These are phyloP conservation scores for Cucumis variabilis DNA, from an alignment of 331 rosid species.

Conservation along the genomic window DNA sequence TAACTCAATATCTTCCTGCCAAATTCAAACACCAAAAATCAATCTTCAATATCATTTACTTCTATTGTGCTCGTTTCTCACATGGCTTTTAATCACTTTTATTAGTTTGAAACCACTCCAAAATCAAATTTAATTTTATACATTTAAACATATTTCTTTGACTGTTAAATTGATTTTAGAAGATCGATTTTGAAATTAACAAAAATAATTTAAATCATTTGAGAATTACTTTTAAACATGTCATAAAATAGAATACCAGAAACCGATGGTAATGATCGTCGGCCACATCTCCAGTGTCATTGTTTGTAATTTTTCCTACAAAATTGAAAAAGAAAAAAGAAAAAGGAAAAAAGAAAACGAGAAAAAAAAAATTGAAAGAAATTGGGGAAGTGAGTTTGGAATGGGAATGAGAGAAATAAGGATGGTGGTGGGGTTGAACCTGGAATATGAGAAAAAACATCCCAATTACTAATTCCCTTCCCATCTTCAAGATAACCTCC, in stretches of 20 bases:
- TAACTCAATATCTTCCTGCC: conserved; percentile 37
- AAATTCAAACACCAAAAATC: neutral
- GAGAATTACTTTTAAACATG: no score
- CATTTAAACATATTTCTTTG: no score
- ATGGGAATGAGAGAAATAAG: neutral
- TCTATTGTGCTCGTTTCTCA: no score
- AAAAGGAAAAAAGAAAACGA: no score
- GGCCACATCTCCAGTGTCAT: conserved; percentile 26
- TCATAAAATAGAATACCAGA: neutral
- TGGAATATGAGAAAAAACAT: conserved; percentile 53
- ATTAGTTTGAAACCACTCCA: no score
- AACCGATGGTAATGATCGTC: conserved; percentile 28
- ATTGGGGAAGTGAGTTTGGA: neutral
- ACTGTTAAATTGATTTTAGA: no score
- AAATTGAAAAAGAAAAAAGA: neutral
- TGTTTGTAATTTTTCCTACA: conserved; percentile 13
- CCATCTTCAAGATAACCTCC: conserved; percentile 68
- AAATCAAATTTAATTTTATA: no score
- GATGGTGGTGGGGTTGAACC: conserved; percentile 32
- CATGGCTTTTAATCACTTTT: no score
- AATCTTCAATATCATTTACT: no score
- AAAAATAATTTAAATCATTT: no score
- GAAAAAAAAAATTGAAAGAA: neutral
- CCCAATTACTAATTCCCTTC: conserved; percentile 62
- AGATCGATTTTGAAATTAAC: no score